Conservation (phyloP, 2,329 filamentous ascomycete genomes). For the Hymenoscyphus scutula region DNA sequence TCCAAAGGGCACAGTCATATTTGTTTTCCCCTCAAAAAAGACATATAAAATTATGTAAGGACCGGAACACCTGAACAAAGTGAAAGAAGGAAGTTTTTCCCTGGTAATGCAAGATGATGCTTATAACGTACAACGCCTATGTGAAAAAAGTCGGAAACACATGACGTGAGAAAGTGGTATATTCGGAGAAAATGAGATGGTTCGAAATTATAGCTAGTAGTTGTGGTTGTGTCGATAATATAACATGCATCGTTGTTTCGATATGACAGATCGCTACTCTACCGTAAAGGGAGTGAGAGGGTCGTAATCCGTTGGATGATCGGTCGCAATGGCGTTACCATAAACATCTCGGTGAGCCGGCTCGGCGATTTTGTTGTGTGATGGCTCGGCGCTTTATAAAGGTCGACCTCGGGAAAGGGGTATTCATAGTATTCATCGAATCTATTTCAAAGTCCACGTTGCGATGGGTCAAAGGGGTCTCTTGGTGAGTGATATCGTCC, state of each 20-base stretch:
- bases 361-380: not conserved
- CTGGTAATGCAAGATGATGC: not conserved
- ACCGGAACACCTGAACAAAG: not conserved
- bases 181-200: not conserved
- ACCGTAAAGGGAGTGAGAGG: not conserved
- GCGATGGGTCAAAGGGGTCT: constrained; percentile 47
- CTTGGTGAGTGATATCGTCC: constrained; percentile 41
- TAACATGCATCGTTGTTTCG: not conserved
- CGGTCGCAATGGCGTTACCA: not conserved
- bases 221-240: not conserved
- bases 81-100: not conserved
- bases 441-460: constrained; percentile 37
- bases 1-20: not conserved
- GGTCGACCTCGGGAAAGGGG: not conserved
- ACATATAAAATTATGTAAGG: not conserved
- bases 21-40: not conserved
- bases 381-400: not conserved
- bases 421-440: constrained; percentile 6
- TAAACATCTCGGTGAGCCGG: not conserved
- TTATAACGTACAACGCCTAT: constrained; percentile 1
- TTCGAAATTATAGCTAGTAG: not conserved
- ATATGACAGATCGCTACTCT: not conserved
- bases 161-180: not conserved
- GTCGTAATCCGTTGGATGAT: not conserved
- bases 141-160: not conserved